Evolutionary conservation across 2,329 filamentous ascomycete genomes (phyloP), one percentile per base, ranked within the genome.

Genomic region (Lachnellula subtilissima): DNA sequence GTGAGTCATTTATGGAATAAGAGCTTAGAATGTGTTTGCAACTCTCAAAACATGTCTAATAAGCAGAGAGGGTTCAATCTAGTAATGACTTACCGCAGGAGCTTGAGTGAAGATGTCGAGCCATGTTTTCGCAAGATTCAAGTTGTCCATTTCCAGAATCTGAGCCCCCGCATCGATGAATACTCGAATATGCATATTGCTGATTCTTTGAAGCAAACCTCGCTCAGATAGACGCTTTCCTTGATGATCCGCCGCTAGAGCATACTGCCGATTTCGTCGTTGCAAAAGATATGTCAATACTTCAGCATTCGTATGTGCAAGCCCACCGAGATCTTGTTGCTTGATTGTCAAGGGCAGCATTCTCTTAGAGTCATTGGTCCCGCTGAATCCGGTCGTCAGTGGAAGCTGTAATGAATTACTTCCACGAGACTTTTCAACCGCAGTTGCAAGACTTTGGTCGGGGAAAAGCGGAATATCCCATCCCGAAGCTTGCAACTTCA

Each of bases 331-430:
- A 56, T 90, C 85, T 0, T 80, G 70, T 51, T 89, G 85, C 19
- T 72, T 67, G 19, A 89, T 82, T 0, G 76, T 83, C n/a, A 83
- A 67, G 0, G 87, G 87, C 0, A 89, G 69, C 36, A 87, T 73
- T 0, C 70, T 72, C 39, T 78, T 75, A 19, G 80, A 83, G 64
- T 90, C 87, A 46, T 88, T 89, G 0, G 87, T 90, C 0, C 87
- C 87, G 7, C 83, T 87, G 65, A 91, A 91, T 0, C 87, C 87
- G 0, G 85, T 88, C 0, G 85, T 87, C 1, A 77, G 58, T 2
- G 71, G 64, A 14, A 15, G 47, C 7, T 12, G 42, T 6, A 15
- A 11, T 5, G 15, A 17, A 17, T 17, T 17, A 15, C 37, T 17
- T 40, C 5, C 37, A n/a, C n/a, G 5, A 7, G 37, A 17, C 8